Evolutionary conservation across 768 basidiomycete species (phyloP), one percentile per base, ranked within the genome.

Genomic region (Lyophyllum atratum): DNA sequence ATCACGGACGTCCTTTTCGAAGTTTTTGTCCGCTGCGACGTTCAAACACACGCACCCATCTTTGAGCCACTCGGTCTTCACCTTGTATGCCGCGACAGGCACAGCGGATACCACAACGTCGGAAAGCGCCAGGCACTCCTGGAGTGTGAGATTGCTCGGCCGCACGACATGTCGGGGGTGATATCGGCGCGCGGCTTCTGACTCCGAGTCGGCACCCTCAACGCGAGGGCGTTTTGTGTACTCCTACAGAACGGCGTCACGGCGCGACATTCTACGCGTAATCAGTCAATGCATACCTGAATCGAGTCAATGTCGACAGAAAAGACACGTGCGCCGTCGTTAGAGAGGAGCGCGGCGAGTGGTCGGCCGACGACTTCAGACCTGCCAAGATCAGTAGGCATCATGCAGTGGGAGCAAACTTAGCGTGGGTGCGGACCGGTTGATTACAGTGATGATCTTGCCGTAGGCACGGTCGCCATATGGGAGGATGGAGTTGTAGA

Each of bases 331-430:
- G 96, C 97, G 26, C 97, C 97, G 68, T 99, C 97, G 68, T 99
- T 99, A 3, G 95, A 86, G 40, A 98, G 81, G 45, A 99, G 77
- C 4, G 97, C 97, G 0, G 95, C 96, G n/a, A 98, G 80, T 12
- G 96, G 97, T 58, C 97, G 81, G 17, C 97, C 97, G 15, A 99
- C 97, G 33, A 99, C 97, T 71, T 99, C 97, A 37, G 93, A 95
- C 60, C 94, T 93, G 64, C 33, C 21, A 52, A 46, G n/a, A 49
- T 39, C n/a, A 49, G 25, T 62, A 52, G 40, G 56, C 28, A 49
- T 25, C n/a, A 31, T 11, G 31, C 21, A 12, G 28, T 25, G 15
- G 49, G n/a, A 50, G 21, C 17, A 53, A 34, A 15, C 15, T 19
- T 33, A 48, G 9, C n/a, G 34, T 12, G 52, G 49, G n/a, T 22